Percentiles rank a stretch among this genome's conserved stretches.
These are phyloP conservation scores for Yamadazyma sp. DNA, from an alignment of 1,139 yeast genomes.

Conservation along the genomic window DNA sequence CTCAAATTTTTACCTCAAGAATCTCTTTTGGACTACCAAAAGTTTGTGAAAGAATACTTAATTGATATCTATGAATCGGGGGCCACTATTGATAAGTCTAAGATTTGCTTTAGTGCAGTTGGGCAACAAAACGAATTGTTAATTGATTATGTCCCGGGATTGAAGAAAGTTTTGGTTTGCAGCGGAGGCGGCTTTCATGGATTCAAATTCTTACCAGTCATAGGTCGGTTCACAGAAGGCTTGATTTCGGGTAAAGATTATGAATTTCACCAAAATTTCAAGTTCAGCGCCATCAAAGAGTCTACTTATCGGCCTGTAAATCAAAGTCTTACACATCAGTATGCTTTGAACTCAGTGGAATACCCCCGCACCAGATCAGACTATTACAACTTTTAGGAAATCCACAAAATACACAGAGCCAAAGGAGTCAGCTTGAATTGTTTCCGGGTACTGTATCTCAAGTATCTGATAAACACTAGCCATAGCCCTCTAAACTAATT, in stretches of 20 bases:
- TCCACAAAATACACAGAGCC: too few relatives aligned
- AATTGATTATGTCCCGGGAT: background rate
- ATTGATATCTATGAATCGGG: slow-evolving; percentile 3
- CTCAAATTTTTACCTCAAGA: slow-evolving; percentile 1
- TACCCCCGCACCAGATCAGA: too few relatives aligned
- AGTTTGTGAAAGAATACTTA: slow-evolving; percentile 1
- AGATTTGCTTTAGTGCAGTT: background rate
- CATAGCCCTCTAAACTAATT: too few relatives aligned
- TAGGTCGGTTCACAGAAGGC: background rate
- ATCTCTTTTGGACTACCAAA: slow-evolving; percentile 2
- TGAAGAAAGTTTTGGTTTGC: background rate
- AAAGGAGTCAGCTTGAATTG: too few relatives aligned
- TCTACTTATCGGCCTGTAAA: too few relatives aligned
- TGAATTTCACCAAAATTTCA: background rate
- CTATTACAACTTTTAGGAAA: too few relatives aligned
- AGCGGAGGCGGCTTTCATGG: slow-evolving; percentile 1
- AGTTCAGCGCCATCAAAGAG: too few relatives aligned
- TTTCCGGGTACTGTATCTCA: too few relatives aligned
- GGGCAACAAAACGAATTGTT: slow-evolving; percentile 1
- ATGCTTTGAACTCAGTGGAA: too few relatives aligned
- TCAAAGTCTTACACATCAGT: too few relatives aligned
- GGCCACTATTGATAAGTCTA: slow-evolving; percentile 3
- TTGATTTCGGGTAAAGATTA: background rate
- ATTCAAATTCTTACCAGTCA: background rate
- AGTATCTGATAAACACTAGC: too few relatives aligned